phyloP scores from a whole-genome alignment of 306 rosid species.

The Mimosa bimucronata region DNA sequence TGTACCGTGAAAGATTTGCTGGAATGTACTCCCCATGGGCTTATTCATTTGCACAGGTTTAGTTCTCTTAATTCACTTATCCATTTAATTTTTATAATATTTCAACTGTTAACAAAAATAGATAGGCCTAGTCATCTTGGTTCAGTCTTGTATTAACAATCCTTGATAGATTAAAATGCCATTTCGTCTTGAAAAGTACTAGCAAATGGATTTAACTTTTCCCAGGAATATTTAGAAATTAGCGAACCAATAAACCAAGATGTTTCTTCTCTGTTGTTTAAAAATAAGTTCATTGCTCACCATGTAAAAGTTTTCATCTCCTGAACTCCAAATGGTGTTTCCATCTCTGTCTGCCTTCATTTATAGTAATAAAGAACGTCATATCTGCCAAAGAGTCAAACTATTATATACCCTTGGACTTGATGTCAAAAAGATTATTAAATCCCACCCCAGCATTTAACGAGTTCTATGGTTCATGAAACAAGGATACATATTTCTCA shows the following conservation, averaged over 20 bases:
- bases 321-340: too few relatives aligned
- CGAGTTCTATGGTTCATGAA: too few relatives aligned
- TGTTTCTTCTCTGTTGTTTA: not conserved
- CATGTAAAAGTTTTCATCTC: too few relatives aligned
- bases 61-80: slow-evolving; percentile 9
- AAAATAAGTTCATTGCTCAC: too few relatives aligned
- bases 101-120: not conserved
- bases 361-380: too few relatives aligned
- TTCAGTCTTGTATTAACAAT: not conserved
- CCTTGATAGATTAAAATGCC: not conserved
- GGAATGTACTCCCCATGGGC: slow-evolving; percentile 79
- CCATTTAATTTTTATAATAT: not conserved
- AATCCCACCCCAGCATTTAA: too few relatives aligned
- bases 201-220: not conserved
- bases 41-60: slow-evolving; percentile 72
- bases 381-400: too few relatives aligned
- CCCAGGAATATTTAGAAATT: not conserved
- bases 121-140: not conserved
- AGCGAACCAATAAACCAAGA: not conserved
- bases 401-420: too few relatives aligned
- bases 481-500: too few relatives aligned
- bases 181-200: not conserved
- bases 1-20: slow-evolving; percentile 65
- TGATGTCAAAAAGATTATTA: too few relatives aligned
- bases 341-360: too few relatives aligned